phyloP scores from a whole-genome alignment of 176 grass and related monocot species.

The Bolboschoenus planiculmis region DNA sequence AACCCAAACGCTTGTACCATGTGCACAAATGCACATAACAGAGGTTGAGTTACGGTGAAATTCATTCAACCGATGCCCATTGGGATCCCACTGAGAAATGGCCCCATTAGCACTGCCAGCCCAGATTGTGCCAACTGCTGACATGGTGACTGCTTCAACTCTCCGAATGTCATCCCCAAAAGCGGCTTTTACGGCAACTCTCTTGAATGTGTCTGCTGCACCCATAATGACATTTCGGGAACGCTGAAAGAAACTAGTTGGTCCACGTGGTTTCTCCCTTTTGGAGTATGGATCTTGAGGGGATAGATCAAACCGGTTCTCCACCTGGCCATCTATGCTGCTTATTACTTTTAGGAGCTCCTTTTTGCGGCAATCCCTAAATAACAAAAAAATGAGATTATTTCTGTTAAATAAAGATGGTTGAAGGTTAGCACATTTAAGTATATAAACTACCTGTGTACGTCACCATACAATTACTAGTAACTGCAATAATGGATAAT shows the following conservation, averaged over 20 bases:
- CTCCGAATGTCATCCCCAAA: conserved; percentile 71
- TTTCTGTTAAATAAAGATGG: not conserved
- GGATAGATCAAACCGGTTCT: conserved; percentile 63
- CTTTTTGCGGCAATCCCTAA: conserved; percentile 68
- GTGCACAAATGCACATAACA: conserved; percentile 48
- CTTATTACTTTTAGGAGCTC: conserved; percentile 62
- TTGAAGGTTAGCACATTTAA: not conserved
- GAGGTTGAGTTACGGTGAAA: conserved; percentile 54
- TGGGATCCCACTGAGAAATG: conserved; percentile 57
- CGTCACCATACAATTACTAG: not conserved
- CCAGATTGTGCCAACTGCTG: conserved; percentile 69
- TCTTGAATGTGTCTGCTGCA: conserved; percentile 72
- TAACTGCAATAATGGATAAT: not conserved
- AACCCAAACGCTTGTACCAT: conserved; percentile 66
- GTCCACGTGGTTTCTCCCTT: conserved; percentile 61
- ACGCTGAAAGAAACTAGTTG: conserved; percentile 69
- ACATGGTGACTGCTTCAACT: conserved; percentile 64
- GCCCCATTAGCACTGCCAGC: conserved; percentile 69
- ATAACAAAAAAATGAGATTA: not conserved
- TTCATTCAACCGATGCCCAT: conserved; percentile 60
- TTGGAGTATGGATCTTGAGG: conserved; percentile 40
- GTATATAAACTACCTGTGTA: not conserved
- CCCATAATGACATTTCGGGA: conserved; percentile 75
- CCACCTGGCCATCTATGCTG: conserved; percentile 66
- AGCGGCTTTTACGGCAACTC: conserved; percentile 67